A percentile compares a stretch with the other conserved stretches of the same genome.
Conservation (phyloP, 768 basidiomycete genomes). For the Tubosaeta sp. region DNA sequence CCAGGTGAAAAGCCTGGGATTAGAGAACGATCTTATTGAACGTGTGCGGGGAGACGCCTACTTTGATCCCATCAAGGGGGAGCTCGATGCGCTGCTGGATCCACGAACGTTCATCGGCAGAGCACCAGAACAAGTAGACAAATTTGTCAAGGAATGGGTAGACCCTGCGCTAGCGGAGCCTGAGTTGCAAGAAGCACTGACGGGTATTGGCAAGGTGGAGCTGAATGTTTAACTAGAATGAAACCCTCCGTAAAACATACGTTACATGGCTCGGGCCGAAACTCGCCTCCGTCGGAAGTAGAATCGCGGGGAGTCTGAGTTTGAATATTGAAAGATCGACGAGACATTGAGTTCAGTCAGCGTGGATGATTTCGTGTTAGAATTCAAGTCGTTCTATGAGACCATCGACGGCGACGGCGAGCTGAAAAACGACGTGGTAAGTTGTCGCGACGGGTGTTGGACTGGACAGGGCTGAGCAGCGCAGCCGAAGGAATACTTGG, state of each 20-base stretch:
- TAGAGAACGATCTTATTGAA: conserved; percentile 93
- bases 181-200: conserved; percentile 53
- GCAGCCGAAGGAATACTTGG: conserved; percentile 5
- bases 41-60: conserved; percentile 78
- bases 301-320: conserved; percentile 14
- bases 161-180: conserved; percentile 65
- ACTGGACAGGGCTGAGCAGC: neutral
- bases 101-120: conserved; percentile 88
- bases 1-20: conserved; percentile 91
- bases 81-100: conserved; percentile 77
- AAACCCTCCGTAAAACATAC: neutral
- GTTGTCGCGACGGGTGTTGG: neutral
- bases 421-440: conserved; percentile 5
- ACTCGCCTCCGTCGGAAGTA: conserved; percentile 13
- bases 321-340: conserved; percentile 20
- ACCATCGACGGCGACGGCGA: neutral
- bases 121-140: conserved; percentile 93
- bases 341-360: neutral
- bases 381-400: neutral
- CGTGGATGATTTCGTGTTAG: neutral
- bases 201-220: conserved; percentile 55
- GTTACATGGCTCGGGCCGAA: conserved; percentile 19
- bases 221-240: conserved; percentile 38
- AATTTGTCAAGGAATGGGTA: conserved; percentile 85
- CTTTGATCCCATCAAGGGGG: conserved; percentile 81